Evolutionary conservation across 805 yeast species (phyloP), one percentile per base, ranked within the genome.

Genomic region (Jamesozyma piceae): DNA sequence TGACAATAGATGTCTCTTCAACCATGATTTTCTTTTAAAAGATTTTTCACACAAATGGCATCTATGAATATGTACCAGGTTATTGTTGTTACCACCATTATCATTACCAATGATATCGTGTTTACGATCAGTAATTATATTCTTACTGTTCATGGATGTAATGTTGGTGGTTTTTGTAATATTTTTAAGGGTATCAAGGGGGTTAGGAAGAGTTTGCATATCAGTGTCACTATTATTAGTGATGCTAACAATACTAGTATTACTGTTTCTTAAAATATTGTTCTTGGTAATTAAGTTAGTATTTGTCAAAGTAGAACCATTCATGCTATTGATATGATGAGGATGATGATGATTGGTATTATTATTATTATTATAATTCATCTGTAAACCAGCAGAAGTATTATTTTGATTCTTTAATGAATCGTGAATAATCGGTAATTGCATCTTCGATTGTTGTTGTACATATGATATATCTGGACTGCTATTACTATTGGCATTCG

Each of bases 21-120:
- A 47, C 65, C 65, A 61, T n/a, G 65, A 61, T 37, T 54, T 54
- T 19, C 65, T 51, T 35, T 53, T 56, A 39, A 61, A 61, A 13
- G 53, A 51, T 43, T 60, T 60, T 17, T 50, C 55, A 43, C 65
- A 61, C 15, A 58, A 38, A 24, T 50, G 54, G 41, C 65, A 61
- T 32, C 49, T 43, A 60, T 65, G 52, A 33, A 43, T 35, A 31
- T 42, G 44, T 11, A 11, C 30, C 18, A 34, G 15, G 18, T 24
- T 24, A 24, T 35, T 39, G 30, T 31, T 34, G 27, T 20, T 38
- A 37, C 31, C 22, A 28, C 36, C 32, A 30, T 30, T 31, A 24
- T 30, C 31, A 32, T 33, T 39, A 13, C 17, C 20, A 18, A 20
- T 14, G 34, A 26, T n/a, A 18, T 39, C 19, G 5, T 35, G 27